Conservation (phyloP, 495 filamentous ascomycete species). For the Penicillium flavigenum region DNA sequence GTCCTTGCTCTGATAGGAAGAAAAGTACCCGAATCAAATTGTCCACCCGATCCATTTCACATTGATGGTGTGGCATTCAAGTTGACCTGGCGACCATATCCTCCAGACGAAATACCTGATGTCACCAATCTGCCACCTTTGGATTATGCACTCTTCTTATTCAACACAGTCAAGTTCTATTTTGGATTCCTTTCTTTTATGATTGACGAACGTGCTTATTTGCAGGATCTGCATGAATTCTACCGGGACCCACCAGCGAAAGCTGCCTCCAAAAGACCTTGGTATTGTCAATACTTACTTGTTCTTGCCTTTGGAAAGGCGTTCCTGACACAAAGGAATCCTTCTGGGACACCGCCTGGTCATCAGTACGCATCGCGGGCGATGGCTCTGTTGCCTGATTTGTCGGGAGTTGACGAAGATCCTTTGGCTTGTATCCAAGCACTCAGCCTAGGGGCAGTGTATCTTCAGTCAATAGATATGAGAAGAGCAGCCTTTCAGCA, state of each 20-base stretch:
- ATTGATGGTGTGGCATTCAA: constrained; percentile 41
- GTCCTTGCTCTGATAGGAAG: constrained; percentile 31
- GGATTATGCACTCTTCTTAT: constrained; percentile 40
- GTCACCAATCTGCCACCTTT: constrained; percentile 34
- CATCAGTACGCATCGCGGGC: constrained; percentile 38
- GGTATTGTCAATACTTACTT: constrained; percentile 42
- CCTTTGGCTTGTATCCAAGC: constrained; percentile 37
- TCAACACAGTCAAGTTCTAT: constrained; percentile 41
- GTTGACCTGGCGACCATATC: constrained; percentile 37
- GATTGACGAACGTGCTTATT: constrained; percentile 38
- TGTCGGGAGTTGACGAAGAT: constrained; percentile 36
- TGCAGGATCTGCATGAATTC: constrained; percentile 34
- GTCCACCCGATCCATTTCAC: constrained; percentile 31
- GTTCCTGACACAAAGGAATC: constrained; percentile 31
- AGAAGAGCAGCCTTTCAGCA: constrained; percentile 38
- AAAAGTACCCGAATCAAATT: constrained; percentile 28
- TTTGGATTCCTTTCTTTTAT: constrained; percentile 39
- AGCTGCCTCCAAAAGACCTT: constrained; percentile 29
- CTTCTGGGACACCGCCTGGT: constrained; percentile 36
- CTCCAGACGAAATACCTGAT: constrained; percentile 32
- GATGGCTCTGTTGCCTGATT: constrained; percentile 39
- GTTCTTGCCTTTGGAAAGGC: constrained; percentile 45
- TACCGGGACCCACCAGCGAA: constrained; percentile 29
- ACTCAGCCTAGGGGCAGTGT: constrained; percentile 35
- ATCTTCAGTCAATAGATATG: constrained; percentile 42